phyloP scores from a whole-genome alignment of 179 eudicot species.

The Carnegiea gigantea region DNA sequence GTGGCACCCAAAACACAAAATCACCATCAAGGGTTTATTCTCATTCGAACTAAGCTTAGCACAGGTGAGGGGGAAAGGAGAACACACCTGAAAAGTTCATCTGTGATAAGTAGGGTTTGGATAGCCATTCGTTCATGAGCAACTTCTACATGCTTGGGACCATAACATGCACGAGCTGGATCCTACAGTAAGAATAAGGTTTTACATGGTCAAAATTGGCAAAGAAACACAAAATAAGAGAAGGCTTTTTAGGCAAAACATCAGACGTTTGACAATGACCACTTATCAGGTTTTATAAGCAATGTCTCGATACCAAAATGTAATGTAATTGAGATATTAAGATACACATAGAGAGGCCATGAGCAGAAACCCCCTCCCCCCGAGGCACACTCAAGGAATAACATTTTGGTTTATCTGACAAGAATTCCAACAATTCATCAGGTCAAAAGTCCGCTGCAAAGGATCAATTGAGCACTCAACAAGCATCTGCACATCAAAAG shows the following conservation, averaged over 20 bases:
- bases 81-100: conserved; percentile 76
- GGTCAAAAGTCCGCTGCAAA: neutral
- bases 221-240: neutral
- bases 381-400: neutral
- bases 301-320: neutral
- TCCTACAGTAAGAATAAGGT: conserved; percentile 41
- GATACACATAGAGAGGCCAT: neutral
- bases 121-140: conserved; percentile 97
- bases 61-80: neutral
- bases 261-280: neutral
- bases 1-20: neutral
- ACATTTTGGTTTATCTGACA: neutral
- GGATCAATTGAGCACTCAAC: neutral
- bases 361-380: neutral
- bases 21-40: conserved; percentile 1
- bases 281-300: neutral
- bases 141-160: conserved; percentile 96
- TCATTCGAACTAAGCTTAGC: neutral
- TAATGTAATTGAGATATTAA: neutral
- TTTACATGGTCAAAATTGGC: neutral
- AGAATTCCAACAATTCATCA: neutral
- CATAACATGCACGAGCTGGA: conserved; percentile 93
- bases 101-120: conserved; percentile 89
- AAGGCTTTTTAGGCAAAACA: neutral
- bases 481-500: conserved; percentile 1